These are phyloP conservation scores for Fusarium pseudograminearum DNA, from an alignment of 2,329 filamentous ascomycete species.

Conservation along the genomic window DNA sequence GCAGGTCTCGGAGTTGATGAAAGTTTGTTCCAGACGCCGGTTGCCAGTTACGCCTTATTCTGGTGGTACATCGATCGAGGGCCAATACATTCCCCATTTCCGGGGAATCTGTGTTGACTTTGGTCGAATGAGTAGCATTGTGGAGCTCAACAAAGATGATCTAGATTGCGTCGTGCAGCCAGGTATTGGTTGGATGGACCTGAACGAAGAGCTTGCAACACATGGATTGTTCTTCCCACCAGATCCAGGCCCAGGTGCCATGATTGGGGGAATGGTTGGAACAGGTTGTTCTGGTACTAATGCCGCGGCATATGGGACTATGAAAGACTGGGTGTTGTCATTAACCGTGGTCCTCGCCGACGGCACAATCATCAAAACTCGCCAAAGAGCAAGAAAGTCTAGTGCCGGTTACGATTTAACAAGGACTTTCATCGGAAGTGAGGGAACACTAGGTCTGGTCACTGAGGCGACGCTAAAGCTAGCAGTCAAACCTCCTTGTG, in stretches of 20 bases:
- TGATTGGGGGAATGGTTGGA: constrained; percentile 85
- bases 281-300: constrained; percentile 84
- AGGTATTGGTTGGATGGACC: constrained; percentile 87
- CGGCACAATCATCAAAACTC: constrained; percentile 81
- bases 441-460: constrained; percentile 83
- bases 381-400: constrained; percentile 79
- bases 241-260: constrained; percentile 79
- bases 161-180: constrained; percentile 95
- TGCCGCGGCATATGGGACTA: constrained; percentile 83
- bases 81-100: constrained; percentile 87
- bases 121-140: constrained; percentile 83
- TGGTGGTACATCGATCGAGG: constrained; percentile 87
- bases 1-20: constrained; percentile 80
- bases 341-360: constrained; percentile 84
- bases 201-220: constrained; percentile 78
- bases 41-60: constrained; percentile 90
- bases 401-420: constrained; percentile 88
- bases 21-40: constrained; percentile 74
- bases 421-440: constrained; percentile 82
- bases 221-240: constrained; percentile 90
- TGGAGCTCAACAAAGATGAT: constrained; percentile 83
- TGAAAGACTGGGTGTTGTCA: constrained; percentile 90
- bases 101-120: constrained; percentile 93
- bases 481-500: constrained; percentile 78
- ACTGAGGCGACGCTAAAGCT: constrained; percentile 77